Conservation (phyloP, 805 yeast genomes). For the Metschnikowia continentalis region DNA sequence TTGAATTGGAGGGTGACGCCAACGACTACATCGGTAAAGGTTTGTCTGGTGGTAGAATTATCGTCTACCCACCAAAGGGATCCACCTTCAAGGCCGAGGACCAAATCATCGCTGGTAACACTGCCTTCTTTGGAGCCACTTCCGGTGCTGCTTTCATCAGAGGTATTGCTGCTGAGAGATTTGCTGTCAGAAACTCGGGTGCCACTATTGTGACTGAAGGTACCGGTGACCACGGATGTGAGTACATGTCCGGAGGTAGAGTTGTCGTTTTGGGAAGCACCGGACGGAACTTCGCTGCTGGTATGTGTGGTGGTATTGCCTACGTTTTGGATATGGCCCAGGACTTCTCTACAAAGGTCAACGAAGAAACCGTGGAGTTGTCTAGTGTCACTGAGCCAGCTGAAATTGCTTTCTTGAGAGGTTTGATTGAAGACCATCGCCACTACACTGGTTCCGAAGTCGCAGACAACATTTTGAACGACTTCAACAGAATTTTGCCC, state of each 20-base stretch:
- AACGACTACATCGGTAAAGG: constrained; percentile 98
- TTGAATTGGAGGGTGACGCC: constrained; percentile 95
- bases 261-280: constrained; percentile 89
- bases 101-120: constrained; percentile 94
- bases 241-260: constrained; percentile 99
- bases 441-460: constrained; percentile 91
- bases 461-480: constrained; percentile 75
- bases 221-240: constrained; percentile 98
- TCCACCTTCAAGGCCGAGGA: constrained; percentile 90
- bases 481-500: constrained; percentile 84
- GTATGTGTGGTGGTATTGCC: constrained; percentile 99
- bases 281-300: constrained; percentile 93
- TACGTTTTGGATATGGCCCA: constrained; percentile 94
- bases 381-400: constrained; percentile 74
- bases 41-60: constrained; percentile 88
- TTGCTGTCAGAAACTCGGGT: constrained; percentile 98
- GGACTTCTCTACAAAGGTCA: constrained; percentile 78
- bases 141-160: constrained; percentile 90
- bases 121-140: constrained; percentile 97
- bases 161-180: constrained; percentile 98
- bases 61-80: constrained; percentile 86
- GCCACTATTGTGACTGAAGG: constrained; percentile 96
- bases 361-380: constrained; percentile 77
- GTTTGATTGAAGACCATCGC: constrained; percentile 89
- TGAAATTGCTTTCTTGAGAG: constrained; percentile 91